Evolutionary conservation across 371 early-diverging fungal genomes (phyloP), one percentile per base, ranked within the genome.

Genomic region (Funneliformis caledonium): DNA sequence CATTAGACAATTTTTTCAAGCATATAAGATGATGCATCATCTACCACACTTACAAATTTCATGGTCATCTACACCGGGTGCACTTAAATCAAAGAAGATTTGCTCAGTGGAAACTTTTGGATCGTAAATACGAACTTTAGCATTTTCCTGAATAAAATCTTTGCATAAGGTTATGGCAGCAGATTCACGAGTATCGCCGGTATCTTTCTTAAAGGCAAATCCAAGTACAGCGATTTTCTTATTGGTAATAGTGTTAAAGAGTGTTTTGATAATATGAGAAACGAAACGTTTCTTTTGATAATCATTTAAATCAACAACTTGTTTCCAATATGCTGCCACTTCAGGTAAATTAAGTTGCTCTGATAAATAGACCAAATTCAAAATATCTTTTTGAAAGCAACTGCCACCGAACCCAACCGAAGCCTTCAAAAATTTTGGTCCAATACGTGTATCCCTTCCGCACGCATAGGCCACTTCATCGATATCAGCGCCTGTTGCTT

Each of bases 181-280:
- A 67, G 96, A 94, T 88, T 97, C 97, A 81, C 98, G 92, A 50
- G 98, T 95, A 86, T 98, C 98, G 74, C 96, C 96, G 37, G 97
- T 98, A 82, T 96, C 94, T 90, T 95, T 95, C 90, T 98, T 98
- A 90, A 95, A 98, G 9, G 98, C 97, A 84, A 97, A 98, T 37
- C 98, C 98, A 62, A 95, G 89, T 31, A 96, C 88, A 9, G 95
- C 94, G 82, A 98, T 90, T 77, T 88, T 89, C 88, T 94, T 95
- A 88, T 93, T 90, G 74, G 94, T 92, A 83, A 96, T 92, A 47
- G 96, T 95, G 89, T 94, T 92, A 87, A 95, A 94, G 16, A 96
- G 88, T 4, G 88, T 80, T 65, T 75, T 76, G n/a, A 94, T 89
- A 80, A 91, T 90, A 82, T 89, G 90, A 82, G 88, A 86, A 43